Percentiles rank a stretch among this genome's conserved stretches.
These are phyloP conservation scores for Glycine soja DNA, from an alignment of 306 rosid genomes.

Conservation along the genomic window DNA sequence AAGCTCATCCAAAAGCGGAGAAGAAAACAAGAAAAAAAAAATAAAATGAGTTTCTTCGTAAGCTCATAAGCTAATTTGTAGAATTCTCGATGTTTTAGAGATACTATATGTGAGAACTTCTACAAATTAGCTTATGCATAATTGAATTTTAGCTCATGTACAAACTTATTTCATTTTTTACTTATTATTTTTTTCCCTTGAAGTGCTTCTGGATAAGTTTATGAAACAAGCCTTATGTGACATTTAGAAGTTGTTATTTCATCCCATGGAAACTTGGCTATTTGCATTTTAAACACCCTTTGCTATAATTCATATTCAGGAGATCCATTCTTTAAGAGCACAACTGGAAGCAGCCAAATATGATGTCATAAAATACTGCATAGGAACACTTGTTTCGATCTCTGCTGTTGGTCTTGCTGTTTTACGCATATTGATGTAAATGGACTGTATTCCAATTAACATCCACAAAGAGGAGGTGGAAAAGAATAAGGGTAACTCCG, in stretches of 20 bases:
- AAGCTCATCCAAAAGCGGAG: too few species aligned
- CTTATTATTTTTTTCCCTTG: too few species aligned
- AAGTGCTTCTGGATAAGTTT: too few species aligned
- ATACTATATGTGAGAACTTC: too few species aligned
- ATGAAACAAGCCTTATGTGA: not conserved
- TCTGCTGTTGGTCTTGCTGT: conserved; percentile 98
- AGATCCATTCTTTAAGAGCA: conserved; percentile 85
- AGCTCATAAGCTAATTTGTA: too few species aligned
- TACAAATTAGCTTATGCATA: too few species aligned
- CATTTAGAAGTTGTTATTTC: not conserved
- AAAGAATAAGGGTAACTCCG: conserved; percentile 24
- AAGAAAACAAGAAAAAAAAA: too few species aligned
- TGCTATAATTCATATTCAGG: conserved; percentile 57
- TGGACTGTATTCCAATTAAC: conserved; percentile 36
- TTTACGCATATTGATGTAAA: conserved; percentile 79
- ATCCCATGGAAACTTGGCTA: not conserved
- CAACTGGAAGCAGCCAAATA: conserved; percentile 97
- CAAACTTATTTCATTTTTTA: too few species aligned
- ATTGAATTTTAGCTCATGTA: too few species aligned
- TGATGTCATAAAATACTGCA: conserved; percentile 95
- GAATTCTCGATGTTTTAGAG: too few species aligned
- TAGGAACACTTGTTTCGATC: conserved; percentile 93
- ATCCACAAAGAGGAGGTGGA: conserved; percentile 21
- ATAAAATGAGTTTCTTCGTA: too few species aligned
- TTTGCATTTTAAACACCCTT: not conserved